phyloP scores from a whole-genome alignment of 305 asterid genomes.

The Plantago rigida region DNA sequence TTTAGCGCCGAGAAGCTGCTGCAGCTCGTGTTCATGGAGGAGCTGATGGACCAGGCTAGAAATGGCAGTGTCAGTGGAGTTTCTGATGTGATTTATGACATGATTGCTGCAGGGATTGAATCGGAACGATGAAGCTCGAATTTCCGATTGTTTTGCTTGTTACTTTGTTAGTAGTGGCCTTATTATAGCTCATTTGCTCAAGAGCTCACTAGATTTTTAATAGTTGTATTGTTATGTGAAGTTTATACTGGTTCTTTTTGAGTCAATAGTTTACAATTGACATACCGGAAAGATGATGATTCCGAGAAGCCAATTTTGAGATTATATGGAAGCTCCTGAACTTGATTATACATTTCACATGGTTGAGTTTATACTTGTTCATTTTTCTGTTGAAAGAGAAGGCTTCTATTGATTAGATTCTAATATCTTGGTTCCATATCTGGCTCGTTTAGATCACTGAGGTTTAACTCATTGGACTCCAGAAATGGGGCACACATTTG shows the following conservation, averaged over 20 bases:
- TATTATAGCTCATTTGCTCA: no score
- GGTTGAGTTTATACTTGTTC: background rate
- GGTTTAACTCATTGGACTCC: no score
- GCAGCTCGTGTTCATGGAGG: slow-evolving; percentile 90
- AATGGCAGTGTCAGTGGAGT: slow-evolving; percentile 58
- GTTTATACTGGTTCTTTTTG: background rate
- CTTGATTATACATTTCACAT: slow-evolving; percentile 2
- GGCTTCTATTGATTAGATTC: no score
- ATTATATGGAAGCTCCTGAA: slow-evolving; percentile 13
- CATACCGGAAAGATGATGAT: background rate
- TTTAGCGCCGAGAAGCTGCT: slow-evolving; percentile 77
- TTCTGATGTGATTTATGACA: slow-evolving; percentile 81
- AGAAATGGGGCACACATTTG: no score
- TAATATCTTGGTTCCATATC: no score
- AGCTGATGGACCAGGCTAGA: slow-evolving; percentile 70
- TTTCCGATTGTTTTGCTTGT: background rate
- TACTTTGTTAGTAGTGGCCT: background rate
- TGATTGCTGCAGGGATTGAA: slow-evolving; percentile 87
- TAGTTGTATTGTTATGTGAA: background rate
- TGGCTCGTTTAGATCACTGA: no score
- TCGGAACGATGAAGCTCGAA: background rate
- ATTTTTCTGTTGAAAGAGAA: slow-evolving; percentile 3
- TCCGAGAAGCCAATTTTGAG: background rate
- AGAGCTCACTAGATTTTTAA: no score
- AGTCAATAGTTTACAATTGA: background rate